Conservation (phyloP, 768 basidiomycete species). For the Sutorius australiensis region DNA sequence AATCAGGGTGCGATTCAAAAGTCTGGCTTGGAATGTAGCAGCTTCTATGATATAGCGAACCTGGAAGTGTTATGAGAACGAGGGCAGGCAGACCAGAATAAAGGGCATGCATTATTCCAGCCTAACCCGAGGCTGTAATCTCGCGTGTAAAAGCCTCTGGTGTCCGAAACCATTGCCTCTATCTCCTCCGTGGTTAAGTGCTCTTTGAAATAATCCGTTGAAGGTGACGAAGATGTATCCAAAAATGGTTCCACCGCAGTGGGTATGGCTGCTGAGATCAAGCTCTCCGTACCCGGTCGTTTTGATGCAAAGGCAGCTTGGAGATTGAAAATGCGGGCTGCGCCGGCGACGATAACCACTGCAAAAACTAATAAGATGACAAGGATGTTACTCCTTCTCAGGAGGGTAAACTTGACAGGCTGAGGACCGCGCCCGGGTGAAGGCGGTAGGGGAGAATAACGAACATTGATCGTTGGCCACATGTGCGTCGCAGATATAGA, state of each 20-base stretch:
- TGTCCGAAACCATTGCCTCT: constrained; percentile 32
- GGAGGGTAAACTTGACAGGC: constrained; percentile 3
- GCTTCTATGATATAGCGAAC: constrained; percentile 45
- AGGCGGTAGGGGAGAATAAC: constrained; percentile 13
- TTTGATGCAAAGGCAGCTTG: constrained; percentile 3
- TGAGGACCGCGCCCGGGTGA: not conserved
- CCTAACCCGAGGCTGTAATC: constrained; percentile 44
- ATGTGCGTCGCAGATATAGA: not conserved
- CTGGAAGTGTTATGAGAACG: constrained; percentile 18
- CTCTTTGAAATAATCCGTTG: constrained; percentile 8
- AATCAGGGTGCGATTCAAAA: constrained; percentile 40
- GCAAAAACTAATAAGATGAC: constrained; percentile 1
- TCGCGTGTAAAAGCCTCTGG: constrained; percentile 39
- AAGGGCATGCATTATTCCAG: constrained; percentile 40
- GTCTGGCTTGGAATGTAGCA: constrained; percentile 34
- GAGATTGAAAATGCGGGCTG: constrained; percentile 11
- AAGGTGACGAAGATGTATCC: not conserved
- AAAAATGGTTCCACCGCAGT: not conserved
- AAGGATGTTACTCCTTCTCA: constrained; percentile 9
- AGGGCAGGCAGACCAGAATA: not conserved
- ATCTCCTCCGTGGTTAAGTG: constrained; percentile 30
- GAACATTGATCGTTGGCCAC: constrained; percentile 13
- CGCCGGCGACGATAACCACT: constrained; percentile 7
- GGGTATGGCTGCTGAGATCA: not conserved
- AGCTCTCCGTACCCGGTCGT: not conserved